Percentiles rank a stretch among this genome's conserved stretches.
phyloP scores from a whole-genome alignment of 768 basidiomycete genomes.

The Xanthoconium stramineum region DNA sequence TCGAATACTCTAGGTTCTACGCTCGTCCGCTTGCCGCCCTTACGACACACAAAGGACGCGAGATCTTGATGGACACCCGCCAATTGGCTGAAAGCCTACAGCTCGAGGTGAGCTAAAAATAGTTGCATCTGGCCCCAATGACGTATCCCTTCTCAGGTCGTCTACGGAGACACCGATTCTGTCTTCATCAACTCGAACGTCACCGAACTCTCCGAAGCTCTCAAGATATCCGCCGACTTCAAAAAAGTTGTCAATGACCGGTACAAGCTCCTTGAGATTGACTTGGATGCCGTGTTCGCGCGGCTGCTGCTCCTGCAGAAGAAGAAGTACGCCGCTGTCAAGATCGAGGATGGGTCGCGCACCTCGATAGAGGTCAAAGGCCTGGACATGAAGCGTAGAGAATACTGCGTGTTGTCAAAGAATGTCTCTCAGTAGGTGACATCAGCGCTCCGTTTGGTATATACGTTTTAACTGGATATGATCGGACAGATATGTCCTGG shows the following conservation, averaged over 20 bases:
- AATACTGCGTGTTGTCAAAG: conserved; percentile 91
- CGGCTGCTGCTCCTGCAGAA: conserved; percentile 91
- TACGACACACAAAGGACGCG: conserved; percentile 96
- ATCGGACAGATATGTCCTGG: conserved; percentile 73
- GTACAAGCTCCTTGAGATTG: conserved; percentile 94
- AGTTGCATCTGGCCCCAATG: neutral
- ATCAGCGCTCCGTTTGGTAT: neutral
- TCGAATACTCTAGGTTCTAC: conserved; percentile 95
- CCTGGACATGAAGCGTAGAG: conserved; percentile 97
- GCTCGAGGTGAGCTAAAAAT: conserved; percentile 70
- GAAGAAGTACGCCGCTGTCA: conserved; percentile 98
- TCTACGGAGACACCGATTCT: conserved; percentile 98
- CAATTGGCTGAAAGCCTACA: conserved; percentile 88
- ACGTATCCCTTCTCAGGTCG: conserved; percentile 56
- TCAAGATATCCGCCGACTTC: conserved; percentile 88
- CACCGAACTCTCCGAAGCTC: conserved; percentile 80
- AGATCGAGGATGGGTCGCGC: conserved; percentile 79
- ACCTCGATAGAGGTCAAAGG: conserved; percentile 91
- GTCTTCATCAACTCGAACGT: conserved; percentile 98
- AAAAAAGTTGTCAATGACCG: conserved; percentile 96
- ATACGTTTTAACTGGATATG: conserved; percentile 1
- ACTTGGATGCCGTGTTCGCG: conserved; percentile 92
- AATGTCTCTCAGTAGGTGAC: conserved; percentile 80
- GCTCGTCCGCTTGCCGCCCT: conserved; percentile 95
- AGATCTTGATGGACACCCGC: conserved; percentile 90